phyloP scores from a whole-genome alignment of 129 eudicot genomes.

The Pittosporum tobira region DNA sequence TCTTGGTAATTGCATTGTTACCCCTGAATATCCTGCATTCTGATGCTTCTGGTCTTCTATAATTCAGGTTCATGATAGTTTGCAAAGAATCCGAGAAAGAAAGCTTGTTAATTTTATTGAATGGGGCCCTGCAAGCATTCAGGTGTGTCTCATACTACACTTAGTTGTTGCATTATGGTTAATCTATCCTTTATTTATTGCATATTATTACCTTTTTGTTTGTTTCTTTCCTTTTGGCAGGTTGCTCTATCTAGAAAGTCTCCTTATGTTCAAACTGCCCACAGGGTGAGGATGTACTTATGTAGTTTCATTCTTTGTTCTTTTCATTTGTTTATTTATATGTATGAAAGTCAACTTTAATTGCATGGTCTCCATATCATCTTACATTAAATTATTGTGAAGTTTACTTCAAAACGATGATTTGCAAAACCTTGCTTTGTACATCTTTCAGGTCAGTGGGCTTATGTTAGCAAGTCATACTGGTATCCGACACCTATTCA shows the following conservation, averaged over 20 bases:
- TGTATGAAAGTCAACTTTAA: background rate
- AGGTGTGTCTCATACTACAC: constrained; percentile 32
- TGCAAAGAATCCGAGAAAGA: constrained; percentile 91
- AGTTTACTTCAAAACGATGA: background rate
- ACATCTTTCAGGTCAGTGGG: constrained; percentile 61
- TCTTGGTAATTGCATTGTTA: too few relatives aligned
- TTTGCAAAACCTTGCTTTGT: background rate
- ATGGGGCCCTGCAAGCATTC: constrained; percentile 99
- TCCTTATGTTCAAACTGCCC: constrained; percentile 98
- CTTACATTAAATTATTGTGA: background rate
- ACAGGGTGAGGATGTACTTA: constrained; percentile 46
- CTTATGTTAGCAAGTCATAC: constrained; percentile 96
- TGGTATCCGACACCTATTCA: constrained; percentile 89
- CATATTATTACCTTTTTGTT: constrained; percentile 3
- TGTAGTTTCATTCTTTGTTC: background rate
- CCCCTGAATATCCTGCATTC: background rate
- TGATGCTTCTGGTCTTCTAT: constrained; percentile 13
- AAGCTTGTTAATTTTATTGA: constrained; percentile 97
- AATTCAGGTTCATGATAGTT: constrained; percentile 85
- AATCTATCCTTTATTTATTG: background rate
- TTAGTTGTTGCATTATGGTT: background rate
- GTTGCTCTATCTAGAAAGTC: constrained; percentile 98
- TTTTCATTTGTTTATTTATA: background rate
- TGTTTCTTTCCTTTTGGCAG: constrained; percentile 25
- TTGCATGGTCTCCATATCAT: too few relatives aligned